Evolutionary conservation across 768 basidiomycete species (phyloP).

Genomic region (Rhodotorula kratochvilovae): DNA sequence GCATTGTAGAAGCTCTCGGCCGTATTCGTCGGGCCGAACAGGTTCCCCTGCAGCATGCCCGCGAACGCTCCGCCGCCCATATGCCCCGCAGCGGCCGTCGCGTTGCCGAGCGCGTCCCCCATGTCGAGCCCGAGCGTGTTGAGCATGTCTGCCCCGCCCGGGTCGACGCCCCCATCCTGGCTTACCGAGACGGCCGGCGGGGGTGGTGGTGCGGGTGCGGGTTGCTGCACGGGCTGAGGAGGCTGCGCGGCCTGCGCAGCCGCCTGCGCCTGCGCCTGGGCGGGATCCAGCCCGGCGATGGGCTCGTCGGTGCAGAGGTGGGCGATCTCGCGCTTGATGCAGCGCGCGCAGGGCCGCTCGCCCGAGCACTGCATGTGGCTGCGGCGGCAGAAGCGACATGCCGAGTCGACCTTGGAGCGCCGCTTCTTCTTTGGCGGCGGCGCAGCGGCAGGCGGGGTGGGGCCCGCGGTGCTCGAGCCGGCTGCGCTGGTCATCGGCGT

Average conservation of each 20-base stretch:
- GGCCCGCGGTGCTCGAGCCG: neutral
- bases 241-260: neutral
- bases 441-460: neutral
- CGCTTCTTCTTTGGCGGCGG: constrained; percentile 33
- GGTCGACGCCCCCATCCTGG: neutral
- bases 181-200: neutral
- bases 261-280: neutral
- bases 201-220: neutral
- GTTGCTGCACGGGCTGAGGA: neutral
- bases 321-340: constrained; percentile 93
- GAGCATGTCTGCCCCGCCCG: constrained; percentile 3
- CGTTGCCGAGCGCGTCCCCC: constrained; percentile 3
- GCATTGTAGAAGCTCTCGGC: neutral
- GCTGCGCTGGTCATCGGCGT: neutral
- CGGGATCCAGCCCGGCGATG: neutral
- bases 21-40: neutral
- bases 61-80: neutral
- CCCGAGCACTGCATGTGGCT: constrained; percentile 31
- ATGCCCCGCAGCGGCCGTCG: neutral
- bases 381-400: constrained; percentile 41
- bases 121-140: constrained; percentile 31
- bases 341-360: constrained; percentile 46
- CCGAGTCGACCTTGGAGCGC: constrained; percentile 39
- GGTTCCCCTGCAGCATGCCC: neutral
- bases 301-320: constrained; percentile 89